These are phyloP conservation scores for Omphalotus olearius DNA, from an alignment of 1,284 basidiomycete species.

Conservation along the genomic window DNA sequence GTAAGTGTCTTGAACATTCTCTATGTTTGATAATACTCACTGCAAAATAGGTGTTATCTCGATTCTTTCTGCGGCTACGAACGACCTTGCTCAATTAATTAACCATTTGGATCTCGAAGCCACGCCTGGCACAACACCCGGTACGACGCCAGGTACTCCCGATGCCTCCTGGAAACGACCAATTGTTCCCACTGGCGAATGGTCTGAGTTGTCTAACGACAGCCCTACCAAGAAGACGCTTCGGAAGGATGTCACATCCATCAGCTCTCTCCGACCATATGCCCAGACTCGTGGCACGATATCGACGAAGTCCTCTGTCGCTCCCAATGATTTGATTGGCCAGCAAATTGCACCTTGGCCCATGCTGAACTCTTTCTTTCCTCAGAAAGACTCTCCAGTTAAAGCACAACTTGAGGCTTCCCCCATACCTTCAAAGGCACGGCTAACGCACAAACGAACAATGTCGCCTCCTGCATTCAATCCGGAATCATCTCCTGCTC, in stretches of 20 bases:
- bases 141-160: conserved; percentile 17
- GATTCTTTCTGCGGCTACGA: conserved; percentile 68
- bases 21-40: conserved; percentile 5
- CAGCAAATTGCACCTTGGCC: conserved; percentile 66
- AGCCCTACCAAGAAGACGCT: conserved; percentile 34
- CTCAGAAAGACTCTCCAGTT: conserved; percentile 36
- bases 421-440: conserved; percentile 10
- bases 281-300: conserved; percentile 38
- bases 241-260: conserved; percentile 40
- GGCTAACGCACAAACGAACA: conserved; percentile 43
- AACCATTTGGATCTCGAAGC: conserved; percentile 71
- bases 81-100: conserved; percentile 72
- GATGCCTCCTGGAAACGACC: conserved; percentile 8
- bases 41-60: conserved; percentile 51
- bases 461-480: conserved; percentile 50
- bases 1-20: conserved; percentile 23
- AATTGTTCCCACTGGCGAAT: conserved; percentile 1
- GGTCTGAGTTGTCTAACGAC: conserved; percentile 18
- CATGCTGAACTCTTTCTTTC: conserved; percentile 41
- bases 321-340: conserved; percentile 34
- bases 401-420: conserved; percentile 11
- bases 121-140: conserved; percentile 52
- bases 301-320: conserved; percentile 13
- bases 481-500: conserved; percentile 32
- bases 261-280: conserved; percentile 59